Evolutionary conservation across 805 yeast species (phyloP).

Genomic region (Saturnispora galanensis): DNA sequence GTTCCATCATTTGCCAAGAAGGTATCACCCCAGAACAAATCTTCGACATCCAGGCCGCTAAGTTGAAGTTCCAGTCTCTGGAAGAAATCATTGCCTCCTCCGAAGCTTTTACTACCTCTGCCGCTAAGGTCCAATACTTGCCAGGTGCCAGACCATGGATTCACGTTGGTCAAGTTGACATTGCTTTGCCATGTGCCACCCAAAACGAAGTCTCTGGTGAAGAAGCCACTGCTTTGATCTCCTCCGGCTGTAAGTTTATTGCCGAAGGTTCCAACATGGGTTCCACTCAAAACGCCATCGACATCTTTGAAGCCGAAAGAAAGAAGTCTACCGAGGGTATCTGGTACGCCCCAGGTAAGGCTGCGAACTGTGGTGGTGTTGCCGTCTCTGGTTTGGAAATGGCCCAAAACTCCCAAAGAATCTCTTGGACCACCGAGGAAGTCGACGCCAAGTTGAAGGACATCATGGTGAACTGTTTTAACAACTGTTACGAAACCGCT

Average conservation of each 20-base stretch:
- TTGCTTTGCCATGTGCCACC: conserved; percentile 97
- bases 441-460: conserved; percentile 85
- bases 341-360: conserved; percentile 99
- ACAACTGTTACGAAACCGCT: conserved; percentile 87
- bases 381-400: conserved; percentile 97
- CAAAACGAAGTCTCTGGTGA: conserved; percentile 97
- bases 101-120: conserved; percentile 37
- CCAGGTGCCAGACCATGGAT: conserved; percentile 97
- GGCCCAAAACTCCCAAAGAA: conserved; percentile 98
- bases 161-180: conserved; percentile 82
- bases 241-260: conserved; percentile 82
- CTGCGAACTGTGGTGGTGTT: conserved; percentile 99
- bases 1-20: conserved; percentile 64
- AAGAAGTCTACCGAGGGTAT: conserved; percentile 39
- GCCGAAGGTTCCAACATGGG: conserved; percentile 99
- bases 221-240: conserved; percentile 91
- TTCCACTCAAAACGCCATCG: conserved; percentile 94
- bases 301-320: conserved; percentile 83
- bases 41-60: conserved; percentile 64
- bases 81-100: conserved; percentile 52
- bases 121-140: conserved; percentile 63
- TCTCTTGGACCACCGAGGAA: conserved; percentile 82
- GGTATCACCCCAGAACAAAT: conserved; percentile 85
- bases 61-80: conserved; percentile 67
- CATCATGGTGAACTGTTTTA: conserved; percentile 89